Evolutionary conservation across 768 basidiomycete genomes (phyloP), one percentile per base, ranked within the genome.

Genomic region (Leccinum disarticulatum): DNA sequence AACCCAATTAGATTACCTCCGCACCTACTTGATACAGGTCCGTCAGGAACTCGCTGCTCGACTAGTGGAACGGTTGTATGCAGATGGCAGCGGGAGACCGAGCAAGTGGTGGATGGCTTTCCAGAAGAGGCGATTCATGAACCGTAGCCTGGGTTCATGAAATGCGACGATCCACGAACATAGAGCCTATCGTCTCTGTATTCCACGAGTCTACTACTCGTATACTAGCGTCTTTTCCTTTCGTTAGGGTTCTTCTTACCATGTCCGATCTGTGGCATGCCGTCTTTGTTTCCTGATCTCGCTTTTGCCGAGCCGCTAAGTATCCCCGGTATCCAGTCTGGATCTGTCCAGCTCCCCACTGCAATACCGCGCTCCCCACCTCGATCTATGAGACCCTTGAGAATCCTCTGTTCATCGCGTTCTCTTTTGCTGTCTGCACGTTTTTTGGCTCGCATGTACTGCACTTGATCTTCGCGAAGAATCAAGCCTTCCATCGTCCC

Each of bases 51-150:
- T 95, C 19, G 91, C 94, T 22, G 81, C 87, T 9, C 85, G 97
- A 31, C 76, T 99, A 53, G 85, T 94, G 14, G 94, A 95, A 68
- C 81, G 86, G 54, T 78, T 99, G 52, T 99, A 99, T 73, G 92
- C 88, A 41, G 93, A 96, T 72, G 95, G 95, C 6, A 89, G 91
- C 4, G 89, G 89, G 59, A 95, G 92, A 73, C 95, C 97, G 6
- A 97, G 91, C 81, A 99, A 99, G 76, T 99, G 97, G 97, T 99
- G 97, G 97, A 96, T 98, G 93, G 91, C 92, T 22, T 99, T 98
- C 86, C 94, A 95, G 76, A 98, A 97, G 84, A 84, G 95, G 71
- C 85, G 92, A 27, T 94, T 94, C 84, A 94, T 94, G 92, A 92
- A 93, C 77, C 87, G 92, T 71, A 93, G 91, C 74, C 74, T 93